Evolutionary conservation across 495 filamentous ascomycete species (phyloP), one percentile per base, ranked within the genome.

Genomic region (Ramalina intermedia): DNA sequence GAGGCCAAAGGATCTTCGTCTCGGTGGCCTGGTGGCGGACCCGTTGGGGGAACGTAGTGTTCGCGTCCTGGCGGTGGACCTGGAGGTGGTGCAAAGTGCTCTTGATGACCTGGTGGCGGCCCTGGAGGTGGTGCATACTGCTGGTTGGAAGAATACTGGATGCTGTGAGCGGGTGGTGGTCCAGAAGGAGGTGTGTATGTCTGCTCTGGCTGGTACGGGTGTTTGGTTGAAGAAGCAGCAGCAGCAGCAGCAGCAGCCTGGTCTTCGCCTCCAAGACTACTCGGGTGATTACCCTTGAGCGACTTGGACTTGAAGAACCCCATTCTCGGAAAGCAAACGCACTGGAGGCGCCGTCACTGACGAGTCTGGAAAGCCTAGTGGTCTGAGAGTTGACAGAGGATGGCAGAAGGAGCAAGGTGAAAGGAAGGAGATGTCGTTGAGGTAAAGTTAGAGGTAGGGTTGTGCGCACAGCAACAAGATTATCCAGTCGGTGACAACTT

Each of bases 91-190:
- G 47, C 35, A 41, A 55, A 39, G 23, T 47, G 46, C 21, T 48
- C 57, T 20, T 62, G 52, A 47, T 69, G 66, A 16, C 63, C 63
- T 2, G 69, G 68, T 27, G 67, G 66, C 39, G 61, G 55, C 8
- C 55, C 63, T 41, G 57, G 36, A 41, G 49, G 54, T 13, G 58
- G 37, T 39, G 29, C 27, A 24, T 56, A 53, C 20, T 48, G 8
- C 1, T 54, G 33, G 40, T 40, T 40, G 24, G 9, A 47, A 37
- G 35, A 24, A 29, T 44, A 42, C 27, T 9, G 14, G 7, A 9
- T 14, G 12, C 35, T 21, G n/a, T 39, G 46, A 36, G 37, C 26
- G 27, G 51, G 46, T 29, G 46, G 45, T 20, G 55, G 39, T 21
- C 41, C 49, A 27, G 48, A 36, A 18, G 49, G 50, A 48, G 53